Evolutionary conservation across 2,329 filamentous ascomycete species (phyloP), one percentile per base, ranked within the genome.

Genomic region (Hymenoscyphus repandus): DNA sequence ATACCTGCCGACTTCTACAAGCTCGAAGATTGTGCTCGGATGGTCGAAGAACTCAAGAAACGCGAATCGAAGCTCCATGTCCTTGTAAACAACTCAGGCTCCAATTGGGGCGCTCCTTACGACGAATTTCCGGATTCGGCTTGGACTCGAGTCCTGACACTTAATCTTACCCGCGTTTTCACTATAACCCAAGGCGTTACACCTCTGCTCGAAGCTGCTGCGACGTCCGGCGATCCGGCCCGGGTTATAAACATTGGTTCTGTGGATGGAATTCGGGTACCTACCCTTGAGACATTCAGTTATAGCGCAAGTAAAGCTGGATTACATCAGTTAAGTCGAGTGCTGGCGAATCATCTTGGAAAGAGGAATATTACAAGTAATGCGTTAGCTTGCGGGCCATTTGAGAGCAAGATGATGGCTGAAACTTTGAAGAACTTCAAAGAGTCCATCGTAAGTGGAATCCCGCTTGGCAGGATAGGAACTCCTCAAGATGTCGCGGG

Each of bases 341-440:
- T 87, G 63, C 68, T 88, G 10, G 81, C 83, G 0, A 70, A 73
- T 34, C 83, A 83, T 60, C 68, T 86, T 32, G 83, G 82, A 0
- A 77, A 76, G 50, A 62, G 77, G 39, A 73, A 78, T 47, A 76
- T 86, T 52, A 86, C 82, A 33, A 76, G 72, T 55, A 90, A 90
- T 64, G 80, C 82, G 3, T 69, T 90, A 50, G 86, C 86, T 5
- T 88, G 85, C 54, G 86, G 86, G 2, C 85, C 85, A 2, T 86
- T 86, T 54, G 74, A 82, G 57, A 84, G 82, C 15, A 85, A 83
- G 62, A 86, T 88, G 77, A 88, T 88, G 85, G 84, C 82, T 36
- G 76, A 79, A 1, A 88, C 85, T 69, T 75, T 85, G 59, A 70
- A 79, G 50, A 73, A 82, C 31, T 76, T 76, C 51, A 72, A 76